Percentiles rank a stretch among this genome's conserved stretches.
Conservation (phyloP, 495 filamentous ascomycete genomes). For the Friedmanniomyces endolithicus region DNA sequence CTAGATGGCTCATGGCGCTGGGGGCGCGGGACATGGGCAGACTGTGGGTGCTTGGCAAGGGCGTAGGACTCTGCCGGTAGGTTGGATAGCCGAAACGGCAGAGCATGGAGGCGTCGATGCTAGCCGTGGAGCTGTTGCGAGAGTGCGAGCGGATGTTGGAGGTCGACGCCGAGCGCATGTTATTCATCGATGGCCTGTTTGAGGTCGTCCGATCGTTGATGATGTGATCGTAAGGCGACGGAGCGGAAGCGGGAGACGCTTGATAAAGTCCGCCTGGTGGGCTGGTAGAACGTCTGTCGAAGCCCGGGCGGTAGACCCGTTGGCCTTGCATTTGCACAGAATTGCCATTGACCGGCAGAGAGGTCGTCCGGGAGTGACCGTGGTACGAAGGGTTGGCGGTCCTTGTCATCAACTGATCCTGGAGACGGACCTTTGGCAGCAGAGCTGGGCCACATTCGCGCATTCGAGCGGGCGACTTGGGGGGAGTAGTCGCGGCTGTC, state of each 20-base stretch:
- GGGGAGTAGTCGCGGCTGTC: conserved; percentile 61
- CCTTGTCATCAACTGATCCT: conserved; percentile 64
- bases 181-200: conserved; percentile 35
- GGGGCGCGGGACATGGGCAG: conserved; percentile 15
- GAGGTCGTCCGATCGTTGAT: conserved; percentile 59
- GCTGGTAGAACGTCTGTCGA: conserved; percentile 50
- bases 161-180: conserved; percentile 44
- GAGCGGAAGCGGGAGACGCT: conserved; percentile 40
- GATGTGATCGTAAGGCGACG: conserved; percentile 34
- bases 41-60: conserved; percentile 42
- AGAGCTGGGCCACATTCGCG: conserved; percentile 69
- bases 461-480: conserved; percentile 46
- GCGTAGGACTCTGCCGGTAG: conserved; percentile 48
- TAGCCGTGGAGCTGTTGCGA: conserved; percentile 44
- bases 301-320: not conserved
- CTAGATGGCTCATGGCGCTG: conserved; percentile 24
- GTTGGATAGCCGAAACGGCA: conserved; percentile 66
- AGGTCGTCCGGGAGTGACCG: conserved; percentile 42
- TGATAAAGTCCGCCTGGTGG: conserved; percentile 47
- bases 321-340: conserved; percentile 31
- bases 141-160: conserved; percentile 37
- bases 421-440: conserved; percentile 73
- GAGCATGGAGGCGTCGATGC: conserved; percentile 52
- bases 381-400: conserved; percentile 35
- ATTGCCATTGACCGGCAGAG: conserved; percentile 40